Evolutionary conservation across 108 stramenopile species (phyloP), one percentile per base, ranked within the genome.

Genomic region (Craspedostauros australis): DNA sequence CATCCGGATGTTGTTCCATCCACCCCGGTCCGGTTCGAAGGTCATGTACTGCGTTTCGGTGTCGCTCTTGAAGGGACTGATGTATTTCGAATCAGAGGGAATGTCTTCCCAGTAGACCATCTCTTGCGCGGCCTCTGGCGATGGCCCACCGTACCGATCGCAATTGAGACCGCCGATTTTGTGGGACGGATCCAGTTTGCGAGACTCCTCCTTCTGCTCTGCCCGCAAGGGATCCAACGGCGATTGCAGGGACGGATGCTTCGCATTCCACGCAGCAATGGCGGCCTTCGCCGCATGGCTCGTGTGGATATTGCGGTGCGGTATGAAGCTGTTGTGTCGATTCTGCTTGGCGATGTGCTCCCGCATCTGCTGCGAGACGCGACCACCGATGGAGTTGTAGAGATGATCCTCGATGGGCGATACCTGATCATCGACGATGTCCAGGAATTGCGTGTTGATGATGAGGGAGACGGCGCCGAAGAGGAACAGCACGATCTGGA

Each of bases 1-100:
- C 32, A 95, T 94, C 23, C 95, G 86, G 55, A 95, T 90, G 66
- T 97, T 97, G 70, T 97, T 97, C 71, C 86, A 97, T 23, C 12
- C 22, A 24, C 78, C 78, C 21, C 45, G 37, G 52, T 74, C 78
- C 9, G 94, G 89, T 72, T 98, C 95, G 62, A 96, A 95, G n/a
- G 94, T 94, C 38, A 98, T 38, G 59, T 88, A 98, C 54, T 86
- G 75, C 0, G 33, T 18, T 23, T 62, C 64, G 20, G 27, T 59
- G 12, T 58, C 44, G 3, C 46, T 53, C 19, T 86, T 50, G 56
- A 92, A 92, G 3, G 86, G 82, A 48, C 72, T 75, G 19, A 70
- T 55, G 45, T 70, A 81, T 6, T 52, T 25, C 5, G 58, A 60
- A 60, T 94, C 92, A 46, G 48, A 32, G 0, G 82, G 82, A 57